A percentile compares a stretch with the other conserved stretches of the same genome.
phyloP scores from a whole-genome alignment of 768 basidiomycete genomes.

The Trametes villosa region DNA sequence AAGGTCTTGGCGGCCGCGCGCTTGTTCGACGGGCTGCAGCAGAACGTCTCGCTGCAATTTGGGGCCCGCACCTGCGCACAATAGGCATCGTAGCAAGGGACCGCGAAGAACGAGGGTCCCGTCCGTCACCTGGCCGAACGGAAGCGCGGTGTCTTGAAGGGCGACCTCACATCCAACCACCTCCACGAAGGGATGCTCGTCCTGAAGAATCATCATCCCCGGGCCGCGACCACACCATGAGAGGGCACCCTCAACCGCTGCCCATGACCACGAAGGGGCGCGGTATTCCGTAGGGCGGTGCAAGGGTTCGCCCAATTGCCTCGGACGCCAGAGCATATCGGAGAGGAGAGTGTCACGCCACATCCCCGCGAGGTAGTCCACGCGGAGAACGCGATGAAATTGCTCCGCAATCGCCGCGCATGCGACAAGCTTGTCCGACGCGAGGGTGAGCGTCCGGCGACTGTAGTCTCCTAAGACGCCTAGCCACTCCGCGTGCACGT shows the following conservation, averaged over 20 bases:
- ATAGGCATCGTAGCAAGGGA: not conserved
- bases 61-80: not conserved
- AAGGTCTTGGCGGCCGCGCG: too few species aligned
- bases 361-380: conserved; percentile 18
- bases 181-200: not conserved
- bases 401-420: conserved; percentile 15
- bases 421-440: conserved; percentile 19
- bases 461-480: conserved; percentile 10
- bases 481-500: conserved; percentile 4
- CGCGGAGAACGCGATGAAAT: conserved; percentile 5
- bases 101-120: conserved; percentile 7
- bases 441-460: conserved; percentile 1
- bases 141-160: not conserved
- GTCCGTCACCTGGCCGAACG: conserved; percentile 5
- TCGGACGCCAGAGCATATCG: conserved; percentile 17
- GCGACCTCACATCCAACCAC: not conserved
- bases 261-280: conserved; percentile 23
- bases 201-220: not conserved
- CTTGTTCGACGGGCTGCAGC: too few species aligned
- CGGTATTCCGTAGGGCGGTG: not conserved
- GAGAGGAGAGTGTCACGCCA: conserved; percentile 5
- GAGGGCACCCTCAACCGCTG: conserved; percentile 13
- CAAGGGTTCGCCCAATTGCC: not conserved
- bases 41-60: not conserved
- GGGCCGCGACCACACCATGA: not conserved